phyloP scores from a whole-genome alignment of 176 grass and related monocot genomes.

The Stipa capillata region DNA sequence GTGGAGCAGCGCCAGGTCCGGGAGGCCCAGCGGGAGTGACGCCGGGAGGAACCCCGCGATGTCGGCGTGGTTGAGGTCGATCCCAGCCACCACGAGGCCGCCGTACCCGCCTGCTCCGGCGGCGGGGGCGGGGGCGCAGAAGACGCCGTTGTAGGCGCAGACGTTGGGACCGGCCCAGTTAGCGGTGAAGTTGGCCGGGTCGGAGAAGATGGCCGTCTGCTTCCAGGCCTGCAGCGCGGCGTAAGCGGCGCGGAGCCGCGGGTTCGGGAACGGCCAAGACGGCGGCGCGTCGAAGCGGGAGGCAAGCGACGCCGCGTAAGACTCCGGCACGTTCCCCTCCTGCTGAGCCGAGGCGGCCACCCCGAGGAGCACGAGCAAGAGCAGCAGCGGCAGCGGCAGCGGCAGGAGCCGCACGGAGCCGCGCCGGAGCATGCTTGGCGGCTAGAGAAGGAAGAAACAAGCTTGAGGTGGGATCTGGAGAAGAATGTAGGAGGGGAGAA shows the following conservation, averaged over 20 bases:
- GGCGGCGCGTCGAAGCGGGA: conserved; percentile 41
- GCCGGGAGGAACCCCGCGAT: conserved; percentile 52
- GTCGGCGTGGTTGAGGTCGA: conserved; percentile 92
- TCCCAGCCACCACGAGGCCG: conserved; percentile 27
- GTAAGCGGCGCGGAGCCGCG: conserved; percentile 54
- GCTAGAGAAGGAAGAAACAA: no score
- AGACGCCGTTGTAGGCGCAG: conserved; percentile 75
- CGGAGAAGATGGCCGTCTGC: conserved; percentile 92
- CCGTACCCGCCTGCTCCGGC: background rate
- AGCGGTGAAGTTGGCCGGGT: conserved; percentile 51
- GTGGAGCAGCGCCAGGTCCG: conserved; percentile 72
- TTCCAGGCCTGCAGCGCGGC: conserved; percentile 83
- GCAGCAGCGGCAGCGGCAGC: no score
- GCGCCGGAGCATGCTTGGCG: conserved; percentile 9
- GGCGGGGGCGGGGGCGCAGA: conserved; percentile 15
- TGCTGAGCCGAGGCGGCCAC: background rate
- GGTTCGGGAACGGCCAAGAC: conserved; percentile 49
- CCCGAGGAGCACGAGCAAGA: background rate
- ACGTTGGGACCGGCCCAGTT: conserved; percentile 72
- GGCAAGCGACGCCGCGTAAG: conserved; percentile 2
- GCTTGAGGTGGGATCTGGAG: background rate
- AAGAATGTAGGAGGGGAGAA: background rate
- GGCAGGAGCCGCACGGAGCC: background rate
- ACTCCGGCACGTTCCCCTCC: conserved; percentile 15
- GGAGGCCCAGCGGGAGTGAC: conserved; percentile 47